Conservation (phyloP, 345 rosid species). For the Salix udensis region DNA sequence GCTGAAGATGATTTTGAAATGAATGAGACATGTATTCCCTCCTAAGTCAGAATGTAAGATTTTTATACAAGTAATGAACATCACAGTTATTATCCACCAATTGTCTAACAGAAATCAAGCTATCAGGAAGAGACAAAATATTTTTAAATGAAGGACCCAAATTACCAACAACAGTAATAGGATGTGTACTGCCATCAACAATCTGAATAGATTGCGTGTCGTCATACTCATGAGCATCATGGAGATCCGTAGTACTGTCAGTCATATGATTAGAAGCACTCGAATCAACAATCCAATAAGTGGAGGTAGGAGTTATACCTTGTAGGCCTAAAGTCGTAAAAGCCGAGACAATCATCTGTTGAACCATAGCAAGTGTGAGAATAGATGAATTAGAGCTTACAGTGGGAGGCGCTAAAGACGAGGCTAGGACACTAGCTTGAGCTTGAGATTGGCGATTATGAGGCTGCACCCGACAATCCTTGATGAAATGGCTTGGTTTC, state of each 20-base stretch:
- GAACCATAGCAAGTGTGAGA: no score
- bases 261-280: neutral
- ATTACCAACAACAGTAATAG: neutral
- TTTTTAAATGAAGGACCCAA: no score
- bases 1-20: neutral
- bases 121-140: no score
- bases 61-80: no score
- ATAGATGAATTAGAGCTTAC: no score
- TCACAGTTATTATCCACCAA: no score
- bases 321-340: neutral
- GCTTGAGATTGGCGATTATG: neutral
- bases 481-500: neutral
- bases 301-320: neutral
- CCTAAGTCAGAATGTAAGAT: neutral
- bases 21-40: neutral
- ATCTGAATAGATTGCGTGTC: neutral
- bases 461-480: neutral
- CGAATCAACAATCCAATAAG: neutral
- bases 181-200: neutral
- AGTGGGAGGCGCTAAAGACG: neutral
- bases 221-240: neutral
- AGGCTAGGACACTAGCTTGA: neutral
- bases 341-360: no score
- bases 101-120: no score
- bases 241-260: accelerated